Percentiles rank a stretch among this genome's conserved stretches.
phyloP scores from a whole-genome alignment of 805 yeast species.

The Suhomyces sp. region DNA sequence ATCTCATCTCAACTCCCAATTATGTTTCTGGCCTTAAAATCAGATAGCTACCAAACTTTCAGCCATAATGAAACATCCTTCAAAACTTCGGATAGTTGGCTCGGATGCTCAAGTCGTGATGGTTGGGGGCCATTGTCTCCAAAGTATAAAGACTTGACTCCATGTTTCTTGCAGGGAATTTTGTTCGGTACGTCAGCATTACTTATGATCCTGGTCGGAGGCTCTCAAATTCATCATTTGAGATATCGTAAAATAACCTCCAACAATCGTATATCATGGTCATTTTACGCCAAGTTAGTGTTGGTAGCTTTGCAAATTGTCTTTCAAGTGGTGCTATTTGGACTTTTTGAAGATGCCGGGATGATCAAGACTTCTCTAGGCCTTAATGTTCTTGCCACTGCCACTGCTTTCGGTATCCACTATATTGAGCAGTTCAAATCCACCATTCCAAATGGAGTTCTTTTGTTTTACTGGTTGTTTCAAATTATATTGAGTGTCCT shows the following conservation, averaged over 20 bases:
- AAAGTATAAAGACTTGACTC: constrained; percentile 52
- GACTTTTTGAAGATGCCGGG: constrained; percentile 14
- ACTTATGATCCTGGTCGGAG: constrained; percentile 44
- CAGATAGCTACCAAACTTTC: neutral
- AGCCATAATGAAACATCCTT: neutral
- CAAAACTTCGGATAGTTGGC: constrained; percentile 12
- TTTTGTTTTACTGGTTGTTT: constrained; percentile 76
- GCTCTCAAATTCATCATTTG: constrained; percentile 31
- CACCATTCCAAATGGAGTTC: constrained; percentile 60
- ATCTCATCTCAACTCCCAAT: constrained; percentile 2
- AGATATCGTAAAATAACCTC: constrained; percentile 28
- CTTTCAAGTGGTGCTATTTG: constrained; percentile 27
- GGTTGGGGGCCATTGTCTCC: constrained; percentile 45
- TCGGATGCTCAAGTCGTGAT: constrained; percentile 30
- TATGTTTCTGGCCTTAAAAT: neutral
- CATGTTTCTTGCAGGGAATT: constrained; percentile 57
- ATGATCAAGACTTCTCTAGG: constrained; percentile 25
- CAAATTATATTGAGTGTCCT: constrained; percentile 46
- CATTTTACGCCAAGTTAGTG: constrained; percentile 42
- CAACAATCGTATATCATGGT: constrained; percentile 33
- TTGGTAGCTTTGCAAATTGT: constrained; percentile 38
- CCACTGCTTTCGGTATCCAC: constrained; percentile 56
- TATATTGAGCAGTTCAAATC: constrained; percentile 70
- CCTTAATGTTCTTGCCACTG: constrained; percentile 38
- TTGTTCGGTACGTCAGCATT: constrained; percentile 42